These are phyloP conservation scores for Candida dajiaensis DNA, from an alignment of 805 yeast genomes.

Conservation along the genomic window DNA sequence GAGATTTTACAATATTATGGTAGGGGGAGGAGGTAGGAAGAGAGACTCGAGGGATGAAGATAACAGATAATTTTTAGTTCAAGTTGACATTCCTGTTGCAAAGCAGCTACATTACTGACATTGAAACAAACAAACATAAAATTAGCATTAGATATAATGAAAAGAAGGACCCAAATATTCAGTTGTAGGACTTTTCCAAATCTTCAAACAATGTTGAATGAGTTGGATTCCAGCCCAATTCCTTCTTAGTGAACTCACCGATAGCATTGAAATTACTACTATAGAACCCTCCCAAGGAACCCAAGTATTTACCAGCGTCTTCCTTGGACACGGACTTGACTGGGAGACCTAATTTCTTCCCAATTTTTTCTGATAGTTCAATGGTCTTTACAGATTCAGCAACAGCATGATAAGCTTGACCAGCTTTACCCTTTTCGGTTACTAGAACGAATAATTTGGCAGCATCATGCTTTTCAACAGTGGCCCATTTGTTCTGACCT, in stretches of 20 bases:
- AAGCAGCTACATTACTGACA: no score
- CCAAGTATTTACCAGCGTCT: conserved; percentile 9
- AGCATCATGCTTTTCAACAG: conserved; percentile 29
- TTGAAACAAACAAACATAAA: no score
- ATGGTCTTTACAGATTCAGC: conserved; percentile 23
- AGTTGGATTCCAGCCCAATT: conserved; percentile 26
- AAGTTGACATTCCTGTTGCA: no score
- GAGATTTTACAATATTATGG: no score
- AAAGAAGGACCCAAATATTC: neutral
- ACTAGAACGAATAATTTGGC: conserved; percentile 27
- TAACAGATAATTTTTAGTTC: no score
- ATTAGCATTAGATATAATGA: no score
- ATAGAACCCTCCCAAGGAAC: conserved; percentile 12
- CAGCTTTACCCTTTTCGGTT: conserved; percentile 23
- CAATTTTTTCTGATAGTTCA: conserved; percentile 25
- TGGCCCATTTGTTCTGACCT: conserved; percentile 18
- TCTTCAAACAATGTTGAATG: conserved; percentile 20
- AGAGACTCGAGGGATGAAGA: no score
- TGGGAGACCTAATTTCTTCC: conserved; percentile 14
- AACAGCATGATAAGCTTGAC: conserved; percentile 24
- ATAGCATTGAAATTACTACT: conserved; percentile 13
- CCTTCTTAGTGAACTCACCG: conserved; percentile 16
- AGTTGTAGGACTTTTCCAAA: conserved; percentile 14
- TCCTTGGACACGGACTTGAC: conserved; percentile 12
- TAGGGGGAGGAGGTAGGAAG: no score